Conservation (phyloP, 371 early-diverging fungal species). For the Rhizomucor pusillus region DNA sequence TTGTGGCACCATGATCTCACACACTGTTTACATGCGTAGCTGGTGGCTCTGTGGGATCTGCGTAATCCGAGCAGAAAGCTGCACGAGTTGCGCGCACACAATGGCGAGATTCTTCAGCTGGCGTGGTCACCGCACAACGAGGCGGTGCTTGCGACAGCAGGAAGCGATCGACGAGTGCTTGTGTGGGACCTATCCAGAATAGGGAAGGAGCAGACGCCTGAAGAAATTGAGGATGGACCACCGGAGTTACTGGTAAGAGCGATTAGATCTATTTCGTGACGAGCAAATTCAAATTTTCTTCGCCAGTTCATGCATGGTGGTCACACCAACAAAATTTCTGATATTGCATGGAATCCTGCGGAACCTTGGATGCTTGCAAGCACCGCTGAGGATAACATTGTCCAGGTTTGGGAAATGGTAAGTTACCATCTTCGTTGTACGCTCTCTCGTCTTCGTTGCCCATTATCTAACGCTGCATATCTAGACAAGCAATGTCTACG, state of each 20-base stretch:
- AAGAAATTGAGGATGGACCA: constrained; percentile 97
- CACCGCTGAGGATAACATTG: constrained; percentile 96
- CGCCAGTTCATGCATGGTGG: constrained; percentile 97
- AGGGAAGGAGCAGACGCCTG: constrained; percentile 87
- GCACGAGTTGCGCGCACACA: constrained; percentile 86
- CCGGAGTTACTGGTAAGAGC: constrained; percentile 90
- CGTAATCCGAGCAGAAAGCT: constrained; percentile 82
- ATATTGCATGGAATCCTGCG: constrained; percentile 96
- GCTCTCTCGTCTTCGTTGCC: too few relatives aligned
- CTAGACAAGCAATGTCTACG: too few relatives aligned
- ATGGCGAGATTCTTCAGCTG: constrained; percentile 91
- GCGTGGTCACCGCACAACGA: constrained; percentile 97
- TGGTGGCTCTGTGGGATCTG: constrained; percentile 96
- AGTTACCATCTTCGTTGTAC: constrained; percentile 16
- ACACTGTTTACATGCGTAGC: constrained; percentile 33
- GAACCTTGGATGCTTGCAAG: constrained; percentile 97
- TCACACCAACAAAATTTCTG: constrained; percentile 97
- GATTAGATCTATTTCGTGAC: not conserved
- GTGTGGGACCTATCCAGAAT: constrained; percentile 96
- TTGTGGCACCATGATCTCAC: not conserved
- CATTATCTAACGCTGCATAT: too few relatives aligned
- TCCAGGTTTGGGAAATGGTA: constrained; percentile 99
- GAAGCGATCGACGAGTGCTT: constrained; percentile 90
- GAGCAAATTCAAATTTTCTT: not conserved
- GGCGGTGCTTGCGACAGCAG: constrained; percentile 89